Conservation (phyloP, 108 stramenopile genomes). For the Pseudonitzschia pungens region DNA sequence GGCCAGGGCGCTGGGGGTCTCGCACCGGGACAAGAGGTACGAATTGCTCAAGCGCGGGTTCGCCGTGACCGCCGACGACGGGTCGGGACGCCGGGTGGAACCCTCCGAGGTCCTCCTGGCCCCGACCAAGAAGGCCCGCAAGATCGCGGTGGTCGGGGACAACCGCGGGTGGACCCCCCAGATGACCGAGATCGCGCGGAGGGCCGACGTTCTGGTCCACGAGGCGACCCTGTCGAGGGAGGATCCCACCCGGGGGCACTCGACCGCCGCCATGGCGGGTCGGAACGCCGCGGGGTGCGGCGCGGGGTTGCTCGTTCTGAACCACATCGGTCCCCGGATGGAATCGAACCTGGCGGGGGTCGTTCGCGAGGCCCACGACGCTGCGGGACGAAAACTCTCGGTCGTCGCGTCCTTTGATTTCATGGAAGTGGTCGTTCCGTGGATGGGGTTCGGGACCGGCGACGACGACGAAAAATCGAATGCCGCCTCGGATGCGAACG, state of each 20-base stretch:
- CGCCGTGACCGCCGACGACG: constrained; percentile 57
- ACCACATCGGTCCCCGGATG: constrained; percentile 64
- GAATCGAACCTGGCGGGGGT: constrained; percentile 16
- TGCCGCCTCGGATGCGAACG: too few species aligned
- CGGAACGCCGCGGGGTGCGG: constrained; percentile 43
- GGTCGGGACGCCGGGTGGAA: constrained; percentile 25
- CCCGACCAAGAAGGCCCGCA: constrained; percentile 47
- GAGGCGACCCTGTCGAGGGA: constrained; percentile 80
- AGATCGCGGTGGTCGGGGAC: constrained; percentile 72
- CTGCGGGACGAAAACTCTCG: constrained; percentile 33
- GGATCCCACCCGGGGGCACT: constrained; percentile 61
- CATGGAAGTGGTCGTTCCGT: constrained; percentile 72
- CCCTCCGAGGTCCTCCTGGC: constrained; percentile 59
- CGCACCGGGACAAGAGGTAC: constrained; percentile 61
- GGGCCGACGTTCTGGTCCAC: constrained; percentile 86
- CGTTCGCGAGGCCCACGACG: constrained; percentile 50
- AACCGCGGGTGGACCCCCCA: constrained; percentile 57
- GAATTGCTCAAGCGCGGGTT: constrained; percentile 65
- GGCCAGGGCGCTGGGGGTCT: constrained; percentile 60
- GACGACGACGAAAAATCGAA: too few species aligned
- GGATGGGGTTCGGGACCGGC: constrained; percentile 52
- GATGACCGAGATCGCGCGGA: constrained; percentile 54
- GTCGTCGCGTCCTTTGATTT: constrained; percentile 70
- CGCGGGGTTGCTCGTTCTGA: constrained; percentile 64
- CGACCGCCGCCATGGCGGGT: constrained; percentile 78